Conservation (phyloP, 225 moss, liverwort and hornwort species). For the Thuidium tamariscinum region DNA sequence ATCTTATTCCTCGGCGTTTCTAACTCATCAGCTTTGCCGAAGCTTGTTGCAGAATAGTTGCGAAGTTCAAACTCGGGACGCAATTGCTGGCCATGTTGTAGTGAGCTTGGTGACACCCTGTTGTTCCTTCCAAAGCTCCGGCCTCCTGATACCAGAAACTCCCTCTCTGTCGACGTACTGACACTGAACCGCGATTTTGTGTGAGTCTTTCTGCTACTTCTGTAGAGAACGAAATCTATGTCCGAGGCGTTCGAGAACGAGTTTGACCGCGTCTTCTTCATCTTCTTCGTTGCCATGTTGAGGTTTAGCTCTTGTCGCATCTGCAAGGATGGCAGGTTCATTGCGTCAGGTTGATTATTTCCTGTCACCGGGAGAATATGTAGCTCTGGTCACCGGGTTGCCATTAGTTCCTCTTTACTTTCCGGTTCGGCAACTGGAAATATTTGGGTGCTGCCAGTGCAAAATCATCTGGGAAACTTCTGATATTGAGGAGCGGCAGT, state of each 20-base stretch:
- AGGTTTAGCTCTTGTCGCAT: neutral
- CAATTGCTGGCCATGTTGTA: neutral
- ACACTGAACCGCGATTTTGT: neutral
- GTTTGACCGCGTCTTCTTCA: neutral
- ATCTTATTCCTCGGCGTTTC: neutral
- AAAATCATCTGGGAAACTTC: neutral
- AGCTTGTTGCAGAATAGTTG: neutral
- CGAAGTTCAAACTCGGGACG: neutral
- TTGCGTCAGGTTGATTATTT: neutral
- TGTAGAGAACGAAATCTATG: neutral
- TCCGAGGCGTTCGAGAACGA: neutral
- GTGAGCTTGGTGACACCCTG: conserved; percentile 3
- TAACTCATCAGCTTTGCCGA: neutral
- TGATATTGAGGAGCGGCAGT: neutral
- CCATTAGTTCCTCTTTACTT: neutral
- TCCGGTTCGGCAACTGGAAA: neutral
- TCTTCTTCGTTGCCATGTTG: neutral
- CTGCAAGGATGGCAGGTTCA: neutral
- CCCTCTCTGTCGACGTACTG: neutral
- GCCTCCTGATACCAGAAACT: neutral
- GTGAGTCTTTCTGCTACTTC: neutral
- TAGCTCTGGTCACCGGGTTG: no score
- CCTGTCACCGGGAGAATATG: neutral
- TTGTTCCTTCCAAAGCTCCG: neutral
- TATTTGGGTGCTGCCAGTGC: neutral